Evolutionary conservation across 129 eudicot species (phyloP), one percentile per base, ranked within the genome.

Genomic region (Centrapalus pauciflorus): DNA sequence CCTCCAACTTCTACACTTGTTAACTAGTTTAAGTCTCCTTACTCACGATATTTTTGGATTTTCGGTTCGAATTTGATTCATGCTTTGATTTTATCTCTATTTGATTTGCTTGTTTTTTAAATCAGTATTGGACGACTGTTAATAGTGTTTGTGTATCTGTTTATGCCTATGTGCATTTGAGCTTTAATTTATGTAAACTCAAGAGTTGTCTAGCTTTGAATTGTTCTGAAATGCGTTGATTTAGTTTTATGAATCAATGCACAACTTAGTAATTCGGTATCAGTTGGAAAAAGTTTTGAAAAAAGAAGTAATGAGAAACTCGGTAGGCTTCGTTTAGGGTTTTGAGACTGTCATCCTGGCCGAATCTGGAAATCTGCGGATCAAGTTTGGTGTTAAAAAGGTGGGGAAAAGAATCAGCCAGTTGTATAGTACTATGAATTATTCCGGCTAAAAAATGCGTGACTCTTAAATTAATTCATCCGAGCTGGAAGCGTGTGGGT

Each of bases 301-400:
- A 27, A 12, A n/a, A 41, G 27, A 16, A 33, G 13, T 35, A n/a
- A 33, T 71, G 61, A 25, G n/a, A 49, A 25, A 37, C 54, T 61
- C 27, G 28, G 27, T 71, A 32, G 25, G 50, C 34, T 71, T 20
- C 2, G 17, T 49, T 48, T 71, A 71, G 76, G 76, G 52, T 48
- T 71, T 71, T 48, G 69, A 71, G 26, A 23, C 23, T 20, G 24
- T n/a, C 55, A 33, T 50, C 41, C 7, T 55, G 27, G 29, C 26
- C 12, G 66, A 70, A 70, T 57, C 66, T 70, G 67, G 75, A 70
- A 40, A 69, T 69, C 23, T 40, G 11, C 0, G 30, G 27, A 55
- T 28, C 33, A 55, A 34, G 55, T 63, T 63, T 37, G 45, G 64
- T 63, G 70, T 63, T 37, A 7, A 26, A 61, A 73, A 63, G 64